Conservation (phyloP, 257 asterid genomes). For the Pogostemon cablin region DNA sequence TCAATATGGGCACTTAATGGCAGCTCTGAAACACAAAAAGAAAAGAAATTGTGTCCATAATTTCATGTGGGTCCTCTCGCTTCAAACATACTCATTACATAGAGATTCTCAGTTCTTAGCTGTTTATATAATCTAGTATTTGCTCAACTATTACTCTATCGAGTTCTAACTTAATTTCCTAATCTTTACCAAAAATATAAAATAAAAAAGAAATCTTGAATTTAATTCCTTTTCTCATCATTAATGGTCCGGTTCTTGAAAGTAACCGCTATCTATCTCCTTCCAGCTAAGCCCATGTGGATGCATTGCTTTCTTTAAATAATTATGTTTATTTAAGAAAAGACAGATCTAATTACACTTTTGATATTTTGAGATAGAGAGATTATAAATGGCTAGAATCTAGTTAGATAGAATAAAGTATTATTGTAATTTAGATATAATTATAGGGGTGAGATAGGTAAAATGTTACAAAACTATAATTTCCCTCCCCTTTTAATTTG, state of each 20-base stretch:
- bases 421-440: no score
- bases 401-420: no score
- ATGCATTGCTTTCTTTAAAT: slow-evolving; percentile 30
- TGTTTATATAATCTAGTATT: slow-evolving; percentile 21
- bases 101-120: slow-evolving; percentile 41
- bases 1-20: slow-evolving; percentile 45
- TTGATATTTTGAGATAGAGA: neutral
- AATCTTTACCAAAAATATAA: neutral
- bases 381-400: no score
- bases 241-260: slow-evolving; percentile 31
- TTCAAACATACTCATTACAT: slow-evolving; percentile 57
- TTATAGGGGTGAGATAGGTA: no score
- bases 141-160: slow-evolving; percentile 12
- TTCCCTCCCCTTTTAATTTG: no score
- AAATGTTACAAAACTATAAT: no score
- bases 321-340: neutral
- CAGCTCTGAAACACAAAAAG: slow-evolving; percentile 50
- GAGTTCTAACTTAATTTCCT: slow-evolving; percentile 13
- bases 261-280: slow-evolving; percentile 43
- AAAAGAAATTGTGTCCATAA: slow-evolving; percentile 11
- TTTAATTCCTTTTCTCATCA: neutral
- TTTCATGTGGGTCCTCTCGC: slow-evolving; percentile 52
- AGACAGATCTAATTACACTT: no score
- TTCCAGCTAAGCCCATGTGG: slow-evolving; percentile 75
- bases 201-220: neutral